Base-by-base conservation (phyloP, 495 filamentous ascomycete genomes). In the Aspergillus conjunctus region DNA sequence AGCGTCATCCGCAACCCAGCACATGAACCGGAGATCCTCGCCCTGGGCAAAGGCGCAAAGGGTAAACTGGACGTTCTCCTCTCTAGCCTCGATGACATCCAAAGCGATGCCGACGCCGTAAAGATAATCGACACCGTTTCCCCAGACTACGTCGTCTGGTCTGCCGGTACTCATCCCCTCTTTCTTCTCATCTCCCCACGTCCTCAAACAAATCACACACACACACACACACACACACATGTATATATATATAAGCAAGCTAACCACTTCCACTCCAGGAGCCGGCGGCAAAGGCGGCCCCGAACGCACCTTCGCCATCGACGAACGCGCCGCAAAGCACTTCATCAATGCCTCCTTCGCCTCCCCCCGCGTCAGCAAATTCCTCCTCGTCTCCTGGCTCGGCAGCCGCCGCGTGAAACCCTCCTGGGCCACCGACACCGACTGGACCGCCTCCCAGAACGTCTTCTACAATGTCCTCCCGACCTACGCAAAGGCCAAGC, bases 231-330 rank as follows among this genome's bases (percentile, higher is more conserved):
- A 34, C 7, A 20, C 10, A 45, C 22, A 37, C 43, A 31, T 50
- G 60, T 55, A 66, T 34, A 18, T 30, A 51, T 34, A 46, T n/a
- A n/a, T n/a, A 44, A 62, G 32, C 32, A 37, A 44, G 51, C 20
- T 34, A 55, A 57, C 34, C 48, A 49, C 37, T 22, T 39, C 39
- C 46, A 44, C 31, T 39, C 39, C 51, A 85, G 85, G 86, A 22
- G 90, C 90, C 21, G 91, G 88, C 37, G 90, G 91, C 8, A 91
- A 91, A 73, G 90, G 90, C 39, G 88, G 84, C 5, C 72, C 86
- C 0, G 71, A 79, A 20, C 75, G 88, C 26, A 88, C 85, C 9
- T 72, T 77, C 32, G 83, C 84, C 20, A 83, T 90, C 65, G 86
- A 90, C 74, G 84, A 83, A 59, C 84, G 86, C 66, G 88, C 88